Percentiles rank a stretch among this genome's conserved stretches.
Evolutionary conservation across 257 asterid genomes (phyloP).

Genomic region (Rauvolfia tetraphylla): DNA sequence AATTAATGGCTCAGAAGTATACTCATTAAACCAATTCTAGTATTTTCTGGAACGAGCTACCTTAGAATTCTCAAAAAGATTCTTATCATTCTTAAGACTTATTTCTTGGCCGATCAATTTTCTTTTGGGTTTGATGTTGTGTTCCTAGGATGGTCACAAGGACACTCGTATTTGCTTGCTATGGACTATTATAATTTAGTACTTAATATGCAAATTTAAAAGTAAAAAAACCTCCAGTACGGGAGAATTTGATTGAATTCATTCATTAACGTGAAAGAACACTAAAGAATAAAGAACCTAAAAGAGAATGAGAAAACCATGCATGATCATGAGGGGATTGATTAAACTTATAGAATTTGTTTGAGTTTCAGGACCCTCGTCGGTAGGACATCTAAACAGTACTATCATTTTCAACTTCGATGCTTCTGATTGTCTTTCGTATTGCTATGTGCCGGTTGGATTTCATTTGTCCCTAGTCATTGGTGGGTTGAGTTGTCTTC

Average conservation of each 20-base stretch:
- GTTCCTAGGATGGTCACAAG: no score
- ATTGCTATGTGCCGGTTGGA: not conserved
- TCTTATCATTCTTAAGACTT: not conserved
- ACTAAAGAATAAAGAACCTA: not conserved
- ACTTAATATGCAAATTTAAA: no score
- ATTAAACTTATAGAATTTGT: not conserved
- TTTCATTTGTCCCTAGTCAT: not conserved
- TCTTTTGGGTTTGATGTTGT: not conserved
- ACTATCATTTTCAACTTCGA: not conserved
- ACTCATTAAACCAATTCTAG: not conserved
- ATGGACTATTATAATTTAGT: no score
- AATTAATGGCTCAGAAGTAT: not conserved
- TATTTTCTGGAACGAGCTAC: not conserved
- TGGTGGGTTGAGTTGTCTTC: not conserved
- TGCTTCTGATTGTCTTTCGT: not conserved
- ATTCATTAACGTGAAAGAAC: not conserved
- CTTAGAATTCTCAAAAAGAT: not conserved
- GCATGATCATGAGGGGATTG: not conserved
- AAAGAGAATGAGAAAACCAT: not conserved
- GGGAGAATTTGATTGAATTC: not conserved
- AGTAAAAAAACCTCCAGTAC: not conserved
- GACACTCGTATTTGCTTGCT: no score
- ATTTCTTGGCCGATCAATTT: not conserved
- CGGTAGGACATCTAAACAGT: not conserved
- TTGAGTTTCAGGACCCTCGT: not conserved